Evolutionary conservation across 176 grass and related monocot genomes (phyloP), one percentile per base, ranked within the genome.

Genomic region (Olyra latifolia): DNA sequence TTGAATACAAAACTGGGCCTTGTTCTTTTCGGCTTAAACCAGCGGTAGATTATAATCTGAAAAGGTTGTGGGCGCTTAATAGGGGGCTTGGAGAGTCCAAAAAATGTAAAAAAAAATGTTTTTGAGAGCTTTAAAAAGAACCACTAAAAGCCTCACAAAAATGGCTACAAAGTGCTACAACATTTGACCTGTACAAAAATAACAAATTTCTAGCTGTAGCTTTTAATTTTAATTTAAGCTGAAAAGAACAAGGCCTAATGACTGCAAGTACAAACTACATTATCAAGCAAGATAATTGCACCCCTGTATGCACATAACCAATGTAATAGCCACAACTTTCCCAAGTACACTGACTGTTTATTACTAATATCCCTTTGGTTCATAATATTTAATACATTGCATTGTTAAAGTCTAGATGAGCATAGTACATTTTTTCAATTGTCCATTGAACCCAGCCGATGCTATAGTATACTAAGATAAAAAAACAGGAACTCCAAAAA

Each of bases 281-380:
- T 42, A 71, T 13, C 67, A 30, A 52, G 59, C 10, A 74, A 75
- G 47, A 40, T 50, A 75, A 75, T 22, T 74, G n/a, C 24, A 70
- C 39, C 55, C 65, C 16, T 45, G 16, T 50, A 69, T 43, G 50
- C 10, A 52, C 70, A 10, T 44, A 69, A 57, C 10, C 24, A n/a
- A 79, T 79, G 16, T 11, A 71, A 70, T 63, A 29, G 54, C 14
- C 66, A 72, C 38, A 29, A 4, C 17, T 52, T 56, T 42, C 70
- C 43, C 45, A 74, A 83, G 10, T 41, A 15, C 65, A 55, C 6
- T 29, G 12, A 14, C 24, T 28, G 44, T 57, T 57, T 64, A 35
- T 30, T 48, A 75, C 15, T 30, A 29, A 25, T 83, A 56, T 23
- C 30, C 10, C 17, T 54, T 64, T 9, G 42, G 11, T 53, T 29